Evolutionary conservation across 257 asterid species (phyloP).

Genomic region (Parsonsia alboflavescens): DNA sequence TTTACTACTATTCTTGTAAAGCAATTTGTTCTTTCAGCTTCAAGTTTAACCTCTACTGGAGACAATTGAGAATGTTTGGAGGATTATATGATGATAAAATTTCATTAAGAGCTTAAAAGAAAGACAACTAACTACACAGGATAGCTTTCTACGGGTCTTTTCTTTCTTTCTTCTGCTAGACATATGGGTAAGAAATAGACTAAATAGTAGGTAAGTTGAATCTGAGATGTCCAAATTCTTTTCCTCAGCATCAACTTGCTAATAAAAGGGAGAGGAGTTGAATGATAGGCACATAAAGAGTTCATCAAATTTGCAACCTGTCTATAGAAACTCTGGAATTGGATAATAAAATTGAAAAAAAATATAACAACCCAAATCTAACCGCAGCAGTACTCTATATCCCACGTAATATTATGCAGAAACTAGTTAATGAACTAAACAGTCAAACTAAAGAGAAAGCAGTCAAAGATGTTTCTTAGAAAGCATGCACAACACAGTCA

Average conservation of each 20-base stretch:
- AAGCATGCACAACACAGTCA: constrained; percentile 8
- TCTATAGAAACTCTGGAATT: background rate
- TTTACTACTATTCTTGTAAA: background rate
- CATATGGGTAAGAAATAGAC: background rate
- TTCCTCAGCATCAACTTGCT: background rate
- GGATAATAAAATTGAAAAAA: background rate
- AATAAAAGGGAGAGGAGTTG: background rate
- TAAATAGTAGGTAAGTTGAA: background rate
- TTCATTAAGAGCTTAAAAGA: background rate
- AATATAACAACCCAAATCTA: background rate
- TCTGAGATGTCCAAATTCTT: background rate
- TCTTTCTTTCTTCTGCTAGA: background rate
- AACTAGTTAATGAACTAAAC: background rate
- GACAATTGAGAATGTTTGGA: background rate
- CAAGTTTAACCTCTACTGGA: background rate
- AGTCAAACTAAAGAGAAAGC: background rate
- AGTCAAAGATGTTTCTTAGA: background rate
- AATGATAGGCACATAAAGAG: background rate
- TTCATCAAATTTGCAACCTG: background rate
- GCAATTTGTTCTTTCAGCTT: background rate
- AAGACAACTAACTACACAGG: background rate
- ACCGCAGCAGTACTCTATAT: background rate
- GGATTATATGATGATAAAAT: background rate
- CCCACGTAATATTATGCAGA: background rate
- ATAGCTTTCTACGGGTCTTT: background rate